Base-by-base conservation (phyloP, 305 asterid species). In the Ajuga reptans region DNA sequence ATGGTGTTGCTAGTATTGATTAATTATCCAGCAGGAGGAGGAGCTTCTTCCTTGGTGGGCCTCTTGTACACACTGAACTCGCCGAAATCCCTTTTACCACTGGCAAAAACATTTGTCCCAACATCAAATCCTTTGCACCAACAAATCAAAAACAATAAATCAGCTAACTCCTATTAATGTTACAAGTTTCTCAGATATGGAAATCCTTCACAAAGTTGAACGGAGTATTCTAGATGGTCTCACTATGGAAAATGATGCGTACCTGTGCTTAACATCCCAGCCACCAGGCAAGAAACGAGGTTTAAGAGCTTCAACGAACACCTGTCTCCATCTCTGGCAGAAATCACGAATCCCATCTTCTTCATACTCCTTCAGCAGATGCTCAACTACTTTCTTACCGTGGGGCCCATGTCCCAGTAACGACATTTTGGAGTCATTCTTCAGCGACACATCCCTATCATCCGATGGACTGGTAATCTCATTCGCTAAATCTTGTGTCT, bases 191-290 rank as follows among this genome's bases (percentile, higher is more conserved):
- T 54, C 7, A 51, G 58, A 51, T 21, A 17, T 18, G 58, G 9
- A 21, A 10, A 18, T 52, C 36, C 58, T 9, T 6, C 3, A 12
- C 6, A 31, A 33, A 53, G 15, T 1, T 2, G n/a, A 0, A 18
- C 12, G 2, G 12, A 61, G 4, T 34, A 4, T 24, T 6, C n/a
- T 18, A 16, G 49, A 18, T 47, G 8, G 9, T 37, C 21, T 5
- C 24, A n/a, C 4, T 11, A 9, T 7, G 31, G 16, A 62, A 4
- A 5, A 9, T 8, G 0, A 21, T 41, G 57, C 50, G 36, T 71
- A 89, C 99, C 99, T 86, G 96, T 93, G 99, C 84, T 77, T 89
- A 34, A 93, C 88, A 78, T 90, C 96, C 99, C 99, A 93, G 71
- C 99, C 99, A 46, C 77, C 89, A 54, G 99, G 99, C 75, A 93